Evolutionary conservation across 495 filamentous ascomycete genomes (phyloP).

Genomic region (Venustampulla echinocandica): DNA sequence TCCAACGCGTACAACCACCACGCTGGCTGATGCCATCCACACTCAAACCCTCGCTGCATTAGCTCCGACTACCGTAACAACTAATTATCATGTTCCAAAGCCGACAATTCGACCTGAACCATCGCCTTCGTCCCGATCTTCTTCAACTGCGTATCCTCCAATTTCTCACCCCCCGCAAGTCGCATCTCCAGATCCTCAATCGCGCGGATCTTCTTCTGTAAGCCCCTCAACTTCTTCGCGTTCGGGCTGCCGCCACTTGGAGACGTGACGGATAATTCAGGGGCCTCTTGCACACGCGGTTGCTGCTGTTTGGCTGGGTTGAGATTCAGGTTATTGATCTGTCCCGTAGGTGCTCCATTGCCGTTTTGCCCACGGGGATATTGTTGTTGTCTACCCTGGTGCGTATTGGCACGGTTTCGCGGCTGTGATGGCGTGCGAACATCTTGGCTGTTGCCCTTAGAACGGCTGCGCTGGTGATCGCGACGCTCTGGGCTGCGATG

Average conservation of each 20-base stretch:
- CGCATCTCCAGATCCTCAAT: constrained; percentile 98
- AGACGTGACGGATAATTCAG: constrained; percentile 39
- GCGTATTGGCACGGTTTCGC: constrained; percentile 29
- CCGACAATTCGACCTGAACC: constrained; percentile 73
- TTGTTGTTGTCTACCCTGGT: constrained; percentile 28
- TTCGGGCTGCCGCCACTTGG: constrained; percentile 36
- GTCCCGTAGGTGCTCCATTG: background rate
- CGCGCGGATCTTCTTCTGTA: constrained; percentile 93
- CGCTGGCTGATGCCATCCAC: too few species aligned
- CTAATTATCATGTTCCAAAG: constrained; percentile 41
- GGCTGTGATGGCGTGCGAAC: constrained; percentile 36
- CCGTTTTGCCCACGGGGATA: constrained; percentile 22
- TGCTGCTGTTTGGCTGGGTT: constrained; percentile 14
- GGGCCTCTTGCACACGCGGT: constrained; percentile 21
- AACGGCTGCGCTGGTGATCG: constrained; percentile 49
- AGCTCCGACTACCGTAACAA: too few species aligned
- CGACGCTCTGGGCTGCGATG: constrained; percentile 60
- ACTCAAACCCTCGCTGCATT: too few species aligned
- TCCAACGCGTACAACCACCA: too few species aligned
- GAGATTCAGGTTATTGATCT: constrained; percentile 17
- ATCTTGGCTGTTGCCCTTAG: constrained; percentile 41
- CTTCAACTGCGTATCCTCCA: constrained; percentile 97
- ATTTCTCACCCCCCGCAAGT: constrained; percentile 83
- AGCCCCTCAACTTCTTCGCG: constrained; percentile 77
- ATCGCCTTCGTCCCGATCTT: constrained; percentile 85